Percentiles rank a stretch among this genome's conserved stretches.
phyloP scores from a whole-genome alignment of 2,329 filamentous ascomycete genomes.

The Ophiostoma piceae region DNA sequence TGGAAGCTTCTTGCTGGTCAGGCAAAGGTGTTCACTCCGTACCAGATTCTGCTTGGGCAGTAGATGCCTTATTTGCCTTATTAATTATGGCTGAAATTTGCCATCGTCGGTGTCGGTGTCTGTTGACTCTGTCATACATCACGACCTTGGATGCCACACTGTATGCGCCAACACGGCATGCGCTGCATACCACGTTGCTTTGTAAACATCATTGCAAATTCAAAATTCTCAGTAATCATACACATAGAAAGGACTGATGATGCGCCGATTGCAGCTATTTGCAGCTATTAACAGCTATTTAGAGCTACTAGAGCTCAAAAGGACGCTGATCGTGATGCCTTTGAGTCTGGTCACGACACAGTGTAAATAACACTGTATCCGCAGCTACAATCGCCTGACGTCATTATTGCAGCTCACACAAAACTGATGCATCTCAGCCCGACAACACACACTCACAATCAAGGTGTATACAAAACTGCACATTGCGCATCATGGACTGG shows the following conservation, averaged over 20 bases:
- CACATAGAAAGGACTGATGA: neutral
- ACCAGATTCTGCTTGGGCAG: neutral
- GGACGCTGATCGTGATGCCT: neutral
- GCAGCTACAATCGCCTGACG: neutral
- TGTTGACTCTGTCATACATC: neutral
- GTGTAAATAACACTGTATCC: neutral
- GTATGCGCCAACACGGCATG: neutral
- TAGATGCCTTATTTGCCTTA: neutral
- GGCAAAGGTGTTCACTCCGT: neutral
- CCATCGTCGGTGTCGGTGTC: neutral
- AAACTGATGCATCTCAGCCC: neutral
- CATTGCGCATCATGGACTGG: conserved; percentile 21
- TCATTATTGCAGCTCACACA: neutral
- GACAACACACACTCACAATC: conserved; percentile 1
- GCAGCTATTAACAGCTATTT: neutral
- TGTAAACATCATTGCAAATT: neutral
- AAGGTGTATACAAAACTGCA: neutral
- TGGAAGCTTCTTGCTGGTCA: neutral
- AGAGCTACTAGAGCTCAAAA: neutral
- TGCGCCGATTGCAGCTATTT: neutral
- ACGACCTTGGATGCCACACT: neutral
- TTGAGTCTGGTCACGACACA: too few species aligned
- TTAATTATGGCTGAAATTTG: too few species aligned
- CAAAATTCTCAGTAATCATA: neutral
- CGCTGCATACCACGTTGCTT: neutral